Conservation (phyloP, 2,329 filamentous ascomycete species). For the Fusarium sp. region DNA sequence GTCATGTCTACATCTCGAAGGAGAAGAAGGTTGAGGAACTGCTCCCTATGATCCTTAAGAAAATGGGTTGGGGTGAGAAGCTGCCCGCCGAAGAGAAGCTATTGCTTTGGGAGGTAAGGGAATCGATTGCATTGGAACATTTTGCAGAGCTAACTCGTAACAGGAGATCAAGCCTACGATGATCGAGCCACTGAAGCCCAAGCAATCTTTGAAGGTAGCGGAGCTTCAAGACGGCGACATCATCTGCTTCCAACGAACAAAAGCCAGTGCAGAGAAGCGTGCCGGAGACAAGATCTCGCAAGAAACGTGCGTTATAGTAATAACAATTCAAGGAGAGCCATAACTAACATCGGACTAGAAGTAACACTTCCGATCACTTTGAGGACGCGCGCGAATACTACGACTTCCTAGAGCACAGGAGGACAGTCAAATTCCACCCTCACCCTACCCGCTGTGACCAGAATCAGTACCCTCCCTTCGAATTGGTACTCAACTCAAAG, state of each 20-base stretch:
- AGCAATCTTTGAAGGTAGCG: constrained; percentile 87
- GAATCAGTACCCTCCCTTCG: constrained; percentile 74
- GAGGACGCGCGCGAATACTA: constrained; percentile 88
- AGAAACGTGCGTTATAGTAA: constrained; percentile 49
- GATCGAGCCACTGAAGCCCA: constrained; percentile 94
- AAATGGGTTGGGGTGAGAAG: constrained; percentile 88
- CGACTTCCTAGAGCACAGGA: constrained; percentile 89
- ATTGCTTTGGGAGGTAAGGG: constrained; percentile 79
- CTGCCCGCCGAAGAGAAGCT: constrained; percentile 71
- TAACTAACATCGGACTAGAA: constrained; percentile 32
- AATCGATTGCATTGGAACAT: background rate
- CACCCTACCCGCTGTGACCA: constrained; percentile 68
- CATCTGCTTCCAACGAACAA: constrained; percentile 86
- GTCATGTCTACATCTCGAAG: constrained; percentile 88
- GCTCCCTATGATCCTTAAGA: constrained; percentile 78
- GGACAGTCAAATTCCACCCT: constrained; percentile 81
- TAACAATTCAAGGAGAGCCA: background rate
- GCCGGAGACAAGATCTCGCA: constrained; percentile 47
- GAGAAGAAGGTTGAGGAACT: constrained; percentile 90
- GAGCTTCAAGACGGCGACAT: constrained; percentile 98
- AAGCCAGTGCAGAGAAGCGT: constrained; percentile 51
- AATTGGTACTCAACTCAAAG: constrained; percentile 84
- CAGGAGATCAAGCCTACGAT: constrained; percentile 96
- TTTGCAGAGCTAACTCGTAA: constrained; percentile 13
- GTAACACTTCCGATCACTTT: constrained; percentile 61